A percentile compares a stretch with the other conserved stretches of the same genome.
Evolutionary conservation across 805 yeast genomes (phyloP).

Genomic region (Candida railenensis): DNA sequence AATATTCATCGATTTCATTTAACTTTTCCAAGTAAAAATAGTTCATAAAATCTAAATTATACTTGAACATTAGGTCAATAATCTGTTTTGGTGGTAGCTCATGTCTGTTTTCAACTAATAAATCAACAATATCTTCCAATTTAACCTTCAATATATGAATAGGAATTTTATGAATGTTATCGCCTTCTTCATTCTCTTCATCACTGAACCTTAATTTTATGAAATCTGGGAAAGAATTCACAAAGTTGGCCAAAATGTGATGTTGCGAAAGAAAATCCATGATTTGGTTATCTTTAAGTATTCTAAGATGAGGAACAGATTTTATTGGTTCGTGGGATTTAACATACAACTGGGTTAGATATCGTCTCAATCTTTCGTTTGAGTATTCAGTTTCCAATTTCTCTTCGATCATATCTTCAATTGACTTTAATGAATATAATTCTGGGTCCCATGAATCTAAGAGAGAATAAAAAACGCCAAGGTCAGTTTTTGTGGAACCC

Average conservation of each 20-base stretch:
- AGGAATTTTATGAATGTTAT: constrained; percentile 26
- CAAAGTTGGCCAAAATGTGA: constrained; percentile 57
- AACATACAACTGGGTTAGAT: constrained; percentile 54
- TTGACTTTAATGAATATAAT: constrained; percentile 45
- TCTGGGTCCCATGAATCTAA: constrained; percentile 57
- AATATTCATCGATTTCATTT: constrained; percentile 52
- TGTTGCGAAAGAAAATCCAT: constrained; percentile 58
- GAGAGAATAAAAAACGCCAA: constrained; percentile 43
- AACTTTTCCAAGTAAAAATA: constrained; percentile 66
- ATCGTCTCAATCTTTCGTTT: constrained; percentile 32
- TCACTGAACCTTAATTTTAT: constrained; percentile 40
- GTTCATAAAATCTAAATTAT: constrained; percentile 48
- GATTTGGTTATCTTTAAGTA: constrained; percentile 51
- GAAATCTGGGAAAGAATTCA: constrained; percentile 51
- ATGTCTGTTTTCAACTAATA: constrained; percentile 63
- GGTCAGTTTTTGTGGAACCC: constrained; percentile 15
- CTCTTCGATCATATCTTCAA: constrained; percentile 49
- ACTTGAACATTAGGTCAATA: constrained; percentile 43
- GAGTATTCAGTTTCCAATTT: constrained; percentile 30
- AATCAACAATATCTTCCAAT: constrained; percentile 45
- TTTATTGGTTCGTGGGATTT: constrained; percentile 54
- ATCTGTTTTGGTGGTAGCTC: constrained; percentile 59
- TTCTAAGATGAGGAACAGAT: constrained; percentile 66
- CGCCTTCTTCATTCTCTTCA: constrained; percentile 27
- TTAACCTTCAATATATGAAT: constrained; percentile 37